Percentiles rank a stretch among this genome's conserved stretches.
Conservation (phyloP, 805 yeast genomes). For the Hanseniaspora hatyaiensis region DNA sequence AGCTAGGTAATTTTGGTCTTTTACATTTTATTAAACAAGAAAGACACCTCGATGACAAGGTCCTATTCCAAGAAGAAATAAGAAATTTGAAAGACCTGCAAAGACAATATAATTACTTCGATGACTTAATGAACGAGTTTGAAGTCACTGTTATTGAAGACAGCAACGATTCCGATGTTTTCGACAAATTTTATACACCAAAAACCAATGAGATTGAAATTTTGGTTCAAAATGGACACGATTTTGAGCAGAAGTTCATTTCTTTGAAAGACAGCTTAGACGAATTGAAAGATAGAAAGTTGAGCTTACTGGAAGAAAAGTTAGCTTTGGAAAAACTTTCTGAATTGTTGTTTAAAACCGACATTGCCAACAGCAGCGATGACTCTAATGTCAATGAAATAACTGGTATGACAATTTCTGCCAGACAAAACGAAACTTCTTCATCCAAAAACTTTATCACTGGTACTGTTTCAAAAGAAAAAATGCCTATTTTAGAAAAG, state of each 20-base stretch:
- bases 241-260: slow-evolving; percentile 60
- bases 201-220: slow-evolving; percentile 61
- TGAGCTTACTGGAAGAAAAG: slow-evolving; percentile 52
- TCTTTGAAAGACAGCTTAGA: slow-evolving; percentile 63
- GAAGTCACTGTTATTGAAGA: slow-evolving; percentile 34
- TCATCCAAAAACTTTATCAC: slow-evolving; percentile 41
- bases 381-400: slow-evolving; percentile 7
- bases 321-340: slow-evolving; percentile 41
- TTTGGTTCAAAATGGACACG: slow-evolving; percentile 46
- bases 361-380: too few relatives aligned
- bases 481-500: slow-evolving; percentile 49
- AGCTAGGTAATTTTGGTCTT: slow-evolving; percentile 74
- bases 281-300: slow-evolving; percentile 42
- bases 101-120: slow-evolving; percentile 60
- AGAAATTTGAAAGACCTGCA: slow-evolving; percentile 76
- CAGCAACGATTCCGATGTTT: slow-evolving; percentile 18
- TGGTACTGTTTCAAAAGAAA: slow-evolving; percentile 55
- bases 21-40: slow-evolving; percentile 47
- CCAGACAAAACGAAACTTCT: slow-evolving; percentile 24
- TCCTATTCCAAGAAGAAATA: slow-evolving; percentile 79
- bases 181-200: slow-evolving; percentile 29
- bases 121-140: slow-evolving; percentile 40
- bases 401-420: slow-evolving; percentile 12
- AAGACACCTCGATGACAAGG: slow-evolving; percentile 42
- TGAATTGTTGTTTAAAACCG: slow-evolving; percentile 33